Base-by-base conservation (phyloP, 805 yeast genomes). In the Hanseniaspora jakobsenii region DNA sequence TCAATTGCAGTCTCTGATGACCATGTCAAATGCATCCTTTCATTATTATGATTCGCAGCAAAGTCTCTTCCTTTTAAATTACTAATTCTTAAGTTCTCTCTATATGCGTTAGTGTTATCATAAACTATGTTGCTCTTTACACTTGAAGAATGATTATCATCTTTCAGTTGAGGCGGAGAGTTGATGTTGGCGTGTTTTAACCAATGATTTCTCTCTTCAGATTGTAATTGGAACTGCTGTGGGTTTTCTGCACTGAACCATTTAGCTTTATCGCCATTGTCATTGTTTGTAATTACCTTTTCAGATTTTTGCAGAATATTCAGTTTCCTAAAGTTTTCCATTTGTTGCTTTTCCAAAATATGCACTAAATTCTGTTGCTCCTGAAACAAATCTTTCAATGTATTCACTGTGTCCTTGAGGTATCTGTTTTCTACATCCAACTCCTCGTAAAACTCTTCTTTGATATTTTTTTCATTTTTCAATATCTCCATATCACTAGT, bases 361-460 rank as follows among this genome's bases (percentile, higher is more conserved):
- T 42, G 46, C 6, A 42, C 46, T 16, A 42, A 13, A 23, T 42
- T 42, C 17, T 42, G 46, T 19, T 42, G 46, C n/a, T 42, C 46
- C 24, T 42, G 34, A 27, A 42, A 42, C 3, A 42, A 19, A 16
- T 24, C 26, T 17, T 42, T 38, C 3, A 42, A 31, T 3, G 46
- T 42, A 7, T 24, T 10, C 3, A 42, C 37, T 4, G 39, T 42
- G 9, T 42, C 46, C 17, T 42, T 42, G 12, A 42, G 21, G 22
- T 42, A 42, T 13, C 22, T 39, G 18, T 42, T 42, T 29, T 42
- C 46, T 16, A 30, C 35, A 28, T 42, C 46, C 7, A 42, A 19
- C 19, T 42, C 49, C 9, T 38, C 28, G 4, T 42, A 29, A 7
- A 37, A 24, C 6, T 38, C 44, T 5, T 36, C 37, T 2, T 39